Conservation (phyloP, 2,329 filamentous ascomycete genomes). For the Pestalotiopsis fici region DNA sequence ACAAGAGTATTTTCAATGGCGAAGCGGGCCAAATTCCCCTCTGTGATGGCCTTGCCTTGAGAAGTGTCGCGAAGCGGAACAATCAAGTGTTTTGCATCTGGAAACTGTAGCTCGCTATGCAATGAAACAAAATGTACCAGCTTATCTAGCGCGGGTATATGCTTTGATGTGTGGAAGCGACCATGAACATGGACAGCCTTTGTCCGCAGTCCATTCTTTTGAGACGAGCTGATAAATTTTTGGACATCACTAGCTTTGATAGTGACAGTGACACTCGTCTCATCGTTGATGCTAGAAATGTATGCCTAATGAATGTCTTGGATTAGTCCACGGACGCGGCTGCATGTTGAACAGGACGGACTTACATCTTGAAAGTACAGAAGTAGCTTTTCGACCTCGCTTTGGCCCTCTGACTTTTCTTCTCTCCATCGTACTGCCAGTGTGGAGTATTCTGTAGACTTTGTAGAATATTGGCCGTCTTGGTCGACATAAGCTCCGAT, state of each 20-base stretch:
- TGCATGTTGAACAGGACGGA: not conserved
- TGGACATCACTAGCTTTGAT: not conserved
- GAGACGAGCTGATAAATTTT: slow-evolving; percentile 1
- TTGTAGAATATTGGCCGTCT: slow-evolving; percentile 8
- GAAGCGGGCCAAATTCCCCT: not conserved
- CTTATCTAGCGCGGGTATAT: not conserved
- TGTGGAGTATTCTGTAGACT: slow-evolving; percentile 1
- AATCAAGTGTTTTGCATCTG: not conserved
- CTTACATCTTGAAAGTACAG: not conserved
- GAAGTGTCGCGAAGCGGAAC: not conserved
- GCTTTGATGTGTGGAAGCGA: slow-evolving; percentile 12
- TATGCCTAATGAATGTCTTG: slow-evolving; percentile 4
- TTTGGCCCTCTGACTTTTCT: not conserved
- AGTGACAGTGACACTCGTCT: slow-evolving; percentile 12
- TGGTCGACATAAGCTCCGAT: slow-evolving; percentile 14
- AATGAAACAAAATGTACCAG: not conserved
- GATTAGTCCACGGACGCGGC: not conserved
- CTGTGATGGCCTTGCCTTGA: not conserved
- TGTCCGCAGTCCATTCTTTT: slow-evolving; percentile 4
- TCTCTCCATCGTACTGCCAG: slow-evolving; percentile 15
- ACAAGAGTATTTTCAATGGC: not conserved
- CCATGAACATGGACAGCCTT: slow-evolving; percentile 12
- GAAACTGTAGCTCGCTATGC: not conserved
- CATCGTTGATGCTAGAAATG: slow-evolving; percentile 8
- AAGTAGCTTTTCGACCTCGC: not conserved